Base-by-base conservation (phyloP, 2,329 filamentous ascomycete species). In the Cladosporium sphaerospermum region DNA sequence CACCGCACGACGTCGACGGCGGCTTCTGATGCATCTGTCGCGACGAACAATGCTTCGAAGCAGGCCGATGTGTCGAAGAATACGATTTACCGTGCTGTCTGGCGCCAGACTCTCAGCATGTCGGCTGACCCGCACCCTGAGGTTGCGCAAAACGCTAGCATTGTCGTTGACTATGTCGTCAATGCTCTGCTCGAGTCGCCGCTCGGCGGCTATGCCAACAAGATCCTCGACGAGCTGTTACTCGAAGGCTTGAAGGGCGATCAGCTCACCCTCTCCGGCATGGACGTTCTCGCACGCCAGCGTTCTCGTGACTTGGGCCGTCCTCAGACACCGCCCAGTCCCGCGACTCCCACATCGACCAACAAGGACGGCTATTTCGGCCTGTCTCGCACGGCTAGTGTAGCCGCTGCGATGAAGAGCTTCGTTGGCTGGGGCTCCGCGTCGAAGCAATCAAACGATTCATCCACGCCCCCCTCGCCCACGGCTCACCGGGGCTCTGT, bases 41-140 rank as follows among this genome's bases (percentile, higher is more conserved):
- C 18, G 18, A 37, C 36, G 14, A 71, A 44, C 75, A 82, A 52
- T 78, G 83, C 55, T 31, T 28, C 41, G 7, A 48, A 48, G 16
- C 32, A 37, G 76, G 9, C 73, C 78, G 61, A 59, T 10, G 49
- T 59, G 9, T 89, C 91, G 10, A 84, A 88, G 59, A 93, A 95
- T 65, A 96, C 90, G 0, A 88, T 96, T 14, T 96, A 95, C 68
- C 86, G 91, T 31, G 88, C 91, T 1, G 86, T 95, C 57, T 99
- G 93, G 93, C 93, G 95, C 68, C 88, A 96, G 64, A 79, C 95
- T 41, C 76, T 96, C 55, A 88, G 95, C 57, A 78, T 97, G 69
- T 92, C 89, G 42, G 89, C 95, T 14, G 93, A 99, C 66, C 92
- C 93, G 39, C 91, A 96, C 65, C 90, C 92, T 1, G 92, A 97